Conservation (phyloP, 345 rosid species). For the Luvunga scandens region DNA sequence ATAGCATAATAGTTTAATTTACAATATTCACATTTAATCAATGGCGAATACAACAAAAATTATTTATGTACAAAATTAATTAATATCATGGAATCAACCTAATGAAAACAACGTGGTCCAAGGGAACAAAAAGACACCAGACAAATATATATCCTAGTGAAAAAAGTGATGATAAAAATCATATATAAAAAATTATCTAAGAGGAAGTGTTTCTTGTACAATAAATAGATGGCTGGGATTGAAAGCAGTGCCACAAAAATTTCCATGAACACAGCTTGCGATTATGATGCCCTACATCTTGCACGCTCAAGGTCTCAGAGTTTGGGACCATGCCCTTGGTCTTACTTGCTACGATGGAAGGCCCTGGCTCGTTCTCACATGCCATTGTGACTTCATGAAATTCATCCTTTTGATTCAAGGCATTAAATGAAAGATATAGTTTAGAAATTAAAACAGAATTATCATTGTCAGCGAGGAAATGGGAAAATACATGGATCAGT, state of each 20-base stretch:
- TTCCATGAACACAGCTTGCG: slow-evolving; percentile 2
- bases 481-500: background rate
- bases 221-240: no score
- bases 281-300: slow-evolving; percentile 4
- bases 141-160: background rate
- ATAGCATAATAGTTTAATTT: background rate
- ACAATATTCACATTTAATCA: slow-evolving; percentile 1
- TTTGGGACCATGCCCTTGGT: no score
- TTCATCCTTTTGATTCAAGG: no score
- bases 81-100: background rate
- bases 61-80: background rate
- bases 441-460: background rate
- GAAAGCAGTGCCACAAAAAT: slow-evolving; percentile 26
- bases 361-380: no score
- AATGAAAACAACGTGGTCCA: background rate
- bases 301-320: background rate
- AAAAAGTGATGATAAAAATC: background rate
- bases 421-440: no score
- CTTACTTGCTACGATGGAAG: slow-evolving; percentile 1
- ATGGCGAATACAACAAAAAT: background rate
- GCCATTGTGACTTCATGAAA: no score
- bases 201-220: no score
- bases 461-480: background rate
- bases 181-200: slow-evolving; percentile 18
- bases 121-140: background rate